These are phyloP conservation scores for Talaromyces piceae DNA, from an alignment of 2,329 filamentous ascomycete genomes.

Conservation along the genomic window DNA sequence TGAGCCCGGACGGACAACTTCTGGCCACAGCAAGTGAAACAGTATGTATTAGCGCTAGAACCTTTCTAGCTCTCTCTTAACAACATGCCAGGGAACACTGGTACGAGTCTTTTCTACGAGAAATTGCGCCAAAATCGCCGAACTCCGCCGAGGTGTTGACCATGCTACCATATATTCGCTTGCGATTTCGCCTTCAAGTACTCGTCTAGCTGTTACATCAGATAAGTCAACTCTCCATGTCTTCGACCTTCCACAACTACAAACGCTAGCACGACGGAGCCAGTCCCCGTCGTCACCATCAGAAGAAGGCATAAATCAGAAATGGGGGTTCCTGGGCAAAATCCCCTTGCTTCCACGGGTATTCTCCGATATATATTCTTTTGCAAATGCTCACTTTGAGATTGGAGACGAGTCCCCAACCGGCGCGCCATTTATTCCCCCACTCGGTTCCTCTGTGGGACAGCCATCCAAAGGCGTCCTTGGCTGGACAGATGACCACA, in stretches of 20 bases:
- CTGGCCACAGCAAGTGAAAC: constrained; percentile 86
- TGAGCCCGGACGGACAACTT: constrained; percentile 72
- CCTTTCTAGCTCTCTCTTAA: constrained; percentile 13
- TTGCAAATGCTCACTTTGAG: constrained; percentile 72
- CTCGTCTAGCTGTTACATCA: constrained; percentile 80
- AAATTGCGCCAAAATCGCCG: constrained; percentile 72
- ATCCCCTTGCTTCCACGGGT: constrained; percentile 77
- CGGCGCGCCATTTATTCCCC: constrained; percentile 37
- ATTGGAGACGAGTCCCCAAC: constrained; percentile 63
- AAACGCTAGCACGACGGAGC: constrained; percentile 25
- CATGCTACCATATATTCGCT: constrained; percentile 80
- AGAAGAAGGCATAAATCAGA: constrained; percentile 53
- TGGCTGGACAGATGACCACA: constrained; percentile 72
- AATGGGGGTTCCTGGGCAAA: constrained; percentile 79
- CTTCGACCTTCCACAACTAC: constrained; percentile 65
- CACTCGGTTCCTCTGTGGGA: constrained; percentile 47
- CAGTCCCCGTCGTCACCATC: constrained; percentile 25
- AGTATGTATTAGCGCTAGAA: constrained; percentile 29
- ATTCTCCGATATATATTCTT: constrained; percentile 86
- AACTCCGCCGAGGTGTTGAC: constrained; percentile 83
- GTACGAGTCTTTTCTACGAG: constrained; percentile 76
- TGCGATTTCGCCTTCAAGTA: constrained; percentile 74
- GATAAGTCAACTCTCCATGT: constrained; percentile 95
- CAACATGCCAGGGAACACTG: constrained; percentile 60
- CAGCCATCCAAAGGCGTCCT: constrained; percentile 73